Conservation (phyloP, 1,284 basidiomycete genomes). For the Sanghuangporus sanghuang region DNA sequence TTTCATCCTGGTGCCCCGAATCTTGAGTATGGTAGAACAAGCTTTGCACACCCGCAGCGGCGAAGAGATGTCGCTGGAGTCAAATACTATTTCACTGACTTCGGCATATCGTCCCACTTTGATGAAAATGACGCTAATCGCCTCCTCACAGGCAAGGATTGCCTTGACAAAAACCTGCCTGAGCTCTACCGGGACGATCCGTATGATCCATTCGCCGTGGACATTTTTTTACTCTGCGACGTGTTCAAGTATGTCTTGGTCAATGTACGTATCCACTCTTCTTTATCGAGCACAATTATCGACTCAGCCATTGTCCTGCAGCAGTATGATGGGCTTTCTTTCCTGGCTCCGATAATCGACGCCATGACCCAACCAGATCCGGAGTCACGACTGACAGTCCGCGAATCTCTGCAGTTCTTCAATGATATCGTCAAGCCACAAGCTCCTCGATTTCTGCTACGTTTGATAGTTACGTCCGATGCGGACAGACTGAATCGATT, state of each 20-base stretch:
- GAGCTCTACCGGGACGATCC: not conserved
- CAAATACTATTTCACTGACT: too few relatives aligned
- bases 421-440: not conserved
- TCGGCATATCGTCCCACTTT: too few relatives aligned
- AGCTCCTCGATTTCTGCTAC: not conserved
- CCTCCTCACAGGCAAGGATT: not conserved
- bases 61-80: too few relatives aligned
- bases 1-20: slow-evolving; percentile 20
- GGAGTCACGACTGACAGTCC: not conserved
- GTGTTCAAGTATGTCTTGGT: not conserved
- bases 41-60: too few relatives aligned
- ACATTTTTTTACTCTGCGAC: slow-evolving; percentile 6
- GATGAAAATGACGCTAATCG: too few relatives aligned
- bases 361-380: slow-evolving; percentile 5
- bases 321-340: not conserved
- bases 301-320: not conserved
- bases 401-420: not conserved
- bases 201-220: slow-evolving; percentile 5
- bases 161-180: not conserved
- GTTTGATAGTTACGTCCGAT: not conserved
- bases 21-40: not conserved
- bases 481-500: not conserved
- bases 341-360: slow-evolving; percentile 1
- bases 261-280: too few relatives aligned
- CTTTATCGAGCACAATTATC: too few relatives aligned